Conservation (phyloP, 1,284 basidiomycete species). For the Heliocybe sulcata region DNA sequence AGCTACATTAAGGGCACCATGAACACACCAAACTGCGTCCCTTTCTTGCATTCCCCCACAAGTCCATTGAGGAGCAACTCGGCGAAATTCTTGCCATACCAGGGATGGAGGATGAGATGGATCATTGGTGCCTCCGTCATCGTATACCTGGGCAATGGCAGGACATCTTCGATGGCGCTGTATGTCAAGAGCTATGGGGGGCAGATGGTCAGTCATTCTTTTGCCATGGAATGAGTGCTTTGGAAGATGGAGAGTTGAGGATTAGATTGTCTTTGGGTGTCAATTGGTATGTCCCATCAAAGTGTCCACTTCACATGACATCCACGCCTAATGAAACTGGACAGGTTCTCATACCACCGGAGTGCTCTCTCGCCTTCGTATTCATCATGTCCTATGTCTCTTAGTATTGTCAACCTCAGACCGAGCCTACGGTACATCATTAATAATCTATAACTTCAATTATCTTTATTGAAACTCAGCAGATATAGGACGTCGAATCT, state of each 20-base stretch:
- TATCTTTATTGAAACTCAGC: neutral
- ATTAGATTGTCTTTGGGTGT: conserved; percentile 17
- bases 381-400: conserved; percentile 24
- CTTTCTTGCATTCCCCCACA: conserved; percentile 6
- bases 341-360: conserved; percentile 26
- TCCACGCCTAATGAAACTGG: neutral
- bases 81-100: conserved; percentile 9
- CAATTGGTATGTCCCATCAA: conserved; percentile 18
- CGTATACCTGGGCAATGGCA: neutral
- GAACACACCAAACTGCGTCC: neutral
- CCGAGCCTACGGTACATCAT: conserved; percentile 15
- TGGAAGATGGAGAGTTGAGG: conserved; percentile 12
- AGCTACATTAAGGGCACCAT: neutral
- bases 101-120: conserved; percentile 13
- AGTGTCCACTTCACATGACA: neutral
- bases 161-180: conserved; percentile 9
- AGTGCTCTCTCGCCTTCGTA: conserved; percentile 24
- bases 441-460: neutral
- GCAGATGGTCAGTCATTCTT: conserved; percentile 11
- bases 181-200: conserved; percentile 8
- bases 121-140: conserved; percentile 4
- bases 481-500: conserved; percentile 25
- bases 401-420: conserved; percentile 21
- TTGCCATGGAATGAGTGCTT: conserved; percentile 1
- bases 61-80: conserved; percentile 12